A percentile compares a stretch with the other conserved stretches of the same genome.
Conservation (phyloP, 352 stramenopile species). For the Phytophthora pluvialis region DNA sequence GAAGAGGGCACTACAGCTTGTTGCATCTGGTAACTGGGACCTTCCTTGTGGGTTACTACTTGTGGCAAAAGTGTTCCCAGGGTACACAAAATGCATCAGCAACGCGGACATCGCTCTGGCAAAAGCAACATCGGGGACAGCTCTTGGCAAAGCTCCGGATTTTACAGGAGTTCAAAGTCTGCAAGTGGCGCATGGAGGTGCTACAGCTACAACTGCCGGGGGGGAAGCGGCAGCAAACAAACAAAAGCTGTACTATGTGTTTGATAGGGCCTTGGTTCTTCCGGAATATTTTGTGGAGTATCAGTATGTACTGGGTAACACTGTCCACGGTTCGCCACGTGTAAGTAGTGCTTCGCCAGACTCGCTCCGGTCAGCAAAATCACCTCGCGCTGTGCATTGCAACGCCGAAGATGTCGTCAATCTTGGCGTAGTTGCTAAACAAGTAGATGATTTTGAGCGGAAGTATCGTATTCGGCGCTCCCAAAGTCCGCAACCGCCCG, state of each 20-base stretch:
- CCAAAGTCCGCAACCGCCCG: slow-evolving; percentile 25
- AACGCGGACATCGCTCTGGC: slow-evolving; percentile 27
- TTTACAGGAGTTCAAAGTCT: slow-evolving; percentile 62
- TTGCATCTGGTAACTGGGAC: slow-evolving; percentile 51
- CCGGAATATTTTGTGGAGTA: slow-evolving; percentile 91
- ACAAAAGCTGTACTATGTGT: slow-evolving; percentile 82
- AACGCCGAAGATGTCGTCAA: slow-evolving; percentile 40
- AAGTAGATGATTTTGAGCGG: slow-evolving; percentile 65
- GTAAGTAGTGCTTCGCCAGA: slow-evolving; percentile 2
- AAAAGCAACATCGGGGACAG: slow-evolving; percentile 19
- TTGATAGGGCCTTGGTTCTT: slow-evolving; percentile 80
- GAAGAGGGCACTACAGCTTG: slow-evolving; percentile 48
- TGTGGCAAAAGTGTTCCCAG: slow-evolving; percentile 88
- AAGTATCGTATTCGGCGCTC: slow-evolving; percentile 58
- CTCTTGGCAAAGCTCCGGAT: slow-evolving; percentile 34
- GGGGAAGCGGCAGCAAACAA: slow-evolving; percentile 26
- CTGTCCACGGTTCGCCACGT: slow-evolving; percentile 9
- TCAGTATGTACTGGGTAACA: slow-evolving; percentile 51
- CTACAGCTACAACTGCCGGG: slow-evolving; percentile 13
- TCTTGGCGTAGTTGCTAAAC: slow-evolving; percentile 38
- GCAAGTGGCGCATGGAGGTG: slow-evolving; percentile 45
- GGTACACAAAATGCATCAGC: slow-evolving; percentile 57
- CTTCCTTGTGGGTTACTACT: slow-evolving; percentile 58
- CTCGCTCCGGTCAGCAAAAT: slow-evolving; percentile 3
- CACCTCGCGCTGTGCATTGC: slow-evolving; percentile 9